Base-by-base conservation (phyloP, 306 rosid genomes). In the Cercis canadensis region DNA sequence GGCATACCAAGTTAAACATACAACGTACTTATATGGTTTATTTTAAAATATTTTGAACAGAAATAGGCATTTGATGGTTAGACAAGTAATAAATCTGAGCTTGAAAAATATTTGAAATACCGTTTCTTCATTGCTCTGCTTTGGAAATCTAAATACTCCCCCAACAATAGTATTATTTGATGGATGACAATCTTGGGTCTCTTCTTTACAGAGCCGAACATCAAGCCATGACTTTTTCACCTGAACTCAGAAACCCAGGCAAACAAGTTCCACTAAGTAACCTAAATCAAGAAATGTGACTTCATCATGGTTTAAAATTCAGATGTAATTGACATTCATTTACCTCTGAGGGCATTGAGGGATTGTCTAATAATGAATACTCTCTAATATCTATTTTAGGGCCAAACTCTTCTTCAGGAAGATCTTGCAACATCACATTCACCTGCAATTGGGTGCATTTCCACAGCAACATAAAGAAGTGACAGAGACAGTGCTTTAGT, bases 181-280 rank as follows among this genome's bases (percentile, higher is more conserved):
- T 51, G 83, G 82, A 32, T 61, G 62, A 54, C 96, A 95, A 69
- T 72, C 80, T 57, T 21, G 60, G 13, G 32, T 78, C 82, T 88
- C 97, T 79, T 83, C 88, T 81, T 81, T 85, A 75, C 99, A 91
- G 63, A 95, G 87, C 16, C 87, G 92, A 78, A 95, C 96, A 58
- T 95, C 84, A 55, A 95, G 92, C 96, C 97, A 78, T 52, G 99
- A 95, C 13, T 73, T 87, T 72, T 85, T 95, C 76, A 89, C 93
- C 99, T 95, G 83, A 67, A 69, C 50, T 60, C 73, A 55, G 81
- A 43, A 80, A 63, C 46, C 75, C 66, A 7, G 5, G 54, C 31
- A 59, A 19, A 64, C 47, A 73, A 58, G 61, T 70, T 57, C 41
- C 7, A 29, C 32, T 7, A 31, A 72, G 69, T 29, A 62, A 77